Conservation (phyloP, 106 monocot genomes). For the Alisma plantagoaquatica region DNA sequence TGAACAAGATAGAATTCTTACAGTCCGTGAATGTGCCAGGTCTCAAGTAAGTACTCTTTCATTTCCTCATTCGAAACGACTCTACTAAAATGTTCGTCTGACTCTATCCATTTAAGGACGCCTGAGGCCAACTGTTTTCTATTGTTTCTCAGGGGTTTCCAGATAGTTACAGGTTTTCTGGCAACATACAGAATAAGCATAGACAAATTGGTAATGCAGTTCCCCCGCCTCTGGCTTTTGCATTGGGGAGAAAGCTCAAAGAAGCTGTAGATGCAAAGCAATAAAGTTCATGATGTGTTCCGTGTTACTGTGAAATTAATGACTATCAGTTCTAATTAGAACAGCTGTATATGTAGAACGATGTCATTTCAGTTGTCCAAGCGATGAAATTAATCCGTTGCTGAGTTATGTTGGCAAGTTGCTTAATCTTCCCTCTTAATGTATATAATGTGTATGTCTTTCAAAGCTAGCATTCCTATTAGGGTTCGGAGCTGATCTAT, state of each 20-base stretch:
- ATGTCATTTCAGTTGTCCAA: no score
- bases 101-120: background rate
- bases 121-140: background rate
- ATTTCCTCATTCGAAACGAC: background rate
- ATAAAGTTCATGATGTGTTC: no score
- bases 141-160: slow-evolving; percentile 51
- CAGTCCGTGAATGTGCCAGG: slow-evolving; percentile 94
- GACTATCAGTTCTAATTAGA: no score
- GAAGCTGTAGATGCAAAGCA: slow-evolving; percentile 58
- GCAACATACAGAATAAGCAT: slow-evolving; percentile 83
- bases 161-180: slow-evolving; percentile 65
- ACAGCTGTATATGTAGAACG: no score
- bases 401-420: no score
- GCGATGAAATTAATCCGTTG: no score
- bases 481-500: no score
- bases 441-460: no score
- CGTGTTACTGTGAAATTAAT: no score
- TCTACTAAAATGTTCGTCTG: no score
- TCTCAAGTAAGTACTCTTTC: slow-evolving; percentile 56
- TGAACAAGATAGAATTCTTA: slow-evolving; percentile 87
- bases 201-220: slow-evolving; percentile 96
- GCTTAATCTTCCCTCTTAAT: no score
- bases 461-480: no score
- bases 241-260: slow-evolving; percentile 77
- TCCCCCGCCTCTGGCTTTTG: slow-evolving; percentile 91